Percentiles rank a stretch among this genome's conserved stretches.
Evolutionary conservation across 495 filamentous ascomycete genomes (phyloP).

Genomic region (Aspergillus nidulans): DNA sequence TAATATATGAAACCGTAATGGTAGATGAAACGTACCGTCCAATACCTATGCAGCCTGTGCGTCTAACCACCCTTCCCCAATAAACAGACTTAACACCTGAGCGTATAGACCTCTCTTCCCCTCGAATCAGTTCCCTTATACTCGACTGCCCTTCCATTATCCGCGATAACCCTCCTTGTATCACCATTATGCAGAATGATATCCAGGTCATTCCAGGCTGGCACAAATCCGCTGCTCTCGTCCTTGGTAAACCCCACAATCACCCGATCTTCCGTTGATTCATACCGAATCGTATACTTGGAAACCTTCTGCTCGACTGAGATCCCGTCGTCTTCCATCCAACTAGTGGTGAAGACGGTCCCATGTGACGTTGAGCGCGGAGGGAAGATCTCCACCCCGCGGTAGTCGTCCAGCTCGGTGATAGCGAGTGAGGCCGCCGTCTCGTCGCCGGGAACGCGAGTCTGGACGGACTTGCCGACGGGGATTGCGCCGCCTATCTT

Average conservation of each 20-base stretch:
- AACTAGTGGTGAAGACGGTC: conserved; percentile 41
- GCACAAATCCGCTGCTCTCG: conserved; percentile 37
- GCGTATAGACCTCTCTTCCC: conserved; percentile 33
- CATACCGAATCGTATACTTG: conserved; percentile 39
- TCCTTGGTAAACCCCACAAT: conserved; percentile 38
- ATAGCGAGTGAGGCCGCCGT: conserved; percentile 46
- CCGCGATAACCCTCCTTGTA: conserved; percentile 37
- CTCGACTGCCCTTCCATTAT: conserved; percentile 27
- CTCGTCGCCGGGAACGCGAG: conserved; percentile 51
- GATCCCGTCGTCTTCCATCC: conserved; percentile 64
- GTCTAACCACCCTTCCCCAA: too few species aligned
- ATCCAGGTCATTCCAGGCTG: conserved; percentile 51
- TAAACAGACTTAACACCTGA: conserved; percentile 24
- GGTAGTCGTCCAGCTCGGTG: conserved; percentile 56
- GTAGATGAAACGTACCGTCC: too few species aligned
- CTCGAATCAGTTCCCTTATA: conserved; percentile 30
- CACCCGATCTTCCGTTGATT: conserved; percentile 39
- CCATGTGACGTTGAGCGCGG: conserved; percentile 36
- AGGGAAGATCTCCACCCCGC: conserved; percentile 63
- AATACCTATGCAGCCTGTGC: too few species aligned
- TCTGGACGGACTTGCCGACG: conserved; percentile 53
- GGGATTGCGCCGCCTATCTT: conserved; percentile 56
- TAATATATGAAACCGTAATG: too few species aligned
- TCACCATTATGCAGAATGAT: conserved; percentile 50
- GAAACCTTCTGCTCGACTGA: conserved; percentile 42